Conservation (phyloP, 108 stramenopile species). For the Pseudonitzschia multiseries region DNA sequence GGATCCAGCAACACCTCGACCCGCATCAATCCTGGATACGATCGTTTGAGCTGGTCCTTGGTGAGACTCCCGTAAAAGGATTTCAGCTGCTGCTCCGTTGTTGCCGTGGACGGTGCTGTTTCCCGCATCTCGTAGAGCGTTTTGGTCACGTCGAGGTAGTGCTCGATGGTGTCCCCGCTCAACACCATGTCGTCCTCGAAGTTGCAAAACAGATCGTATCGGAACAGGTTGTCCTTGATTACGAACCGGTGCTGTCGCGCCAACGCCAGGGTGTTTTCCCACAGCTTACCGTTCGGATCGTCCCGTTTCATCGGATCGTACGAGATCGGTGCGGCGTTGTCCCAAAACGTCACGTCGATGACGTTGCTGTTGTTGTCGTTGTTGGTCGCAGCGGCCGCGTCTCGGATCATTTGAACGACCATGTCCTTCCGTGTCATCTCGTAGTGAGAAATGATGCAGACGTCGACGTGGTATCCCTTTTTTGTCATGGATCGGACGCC, state of each 20-base stretch:
- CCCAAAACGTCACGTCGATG: slow-evolving; percentile 70
- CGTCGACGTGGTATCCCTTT: slow-evolving; percentile 67
- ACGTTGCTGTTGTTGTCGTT: no score
- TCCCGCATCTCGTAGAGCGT: slow-evolving; percentile 52
- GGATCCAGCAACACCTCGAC: slow-evolving; percentile 68
- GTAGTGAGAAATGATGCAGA: slow-evolving; percentile 60
- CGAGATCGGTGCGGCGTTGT: slow-evolving; percentile 66
- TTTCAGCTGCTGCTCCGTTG: slow-evolving; percentile 24
- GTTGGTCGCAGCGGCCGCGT: slow-evolving; percentile 54
- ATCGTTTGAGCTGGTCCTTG: slow-evolving; percentile 53
- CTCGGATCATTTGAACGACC: slow-evolving; percentile 24
- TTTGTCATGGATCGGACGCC: slow-evolving; percentile 63
- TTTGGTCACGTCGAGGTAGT: slow-evolving; percentile 62
- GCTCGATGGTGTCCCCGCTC: slow-evolving; percentile 60
- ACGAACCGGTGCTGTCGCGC: slow-evolving; percentile 85
- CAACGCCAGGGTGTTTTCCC: slow-evolving; percentile 45
- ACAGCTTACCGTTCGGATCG: slow-evolving; percentile 12
- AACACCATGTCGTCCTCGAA: slow-evolving; percentile 90
- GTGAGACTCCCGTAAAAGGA: slow-evolving; percentile 47
- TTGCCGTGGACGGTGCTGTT: slow-evolving; percentile 51
- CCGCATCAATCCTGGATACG: slow-evolving; percentile 73
- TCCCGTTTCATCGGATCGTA: slow-evolving; percentile 39
- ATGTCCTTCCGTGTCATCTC: slow-evolving; percentile 48
- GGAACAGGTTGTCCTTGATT: slow-evolving; percentile 66
- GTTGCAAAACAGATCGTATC: slow-evolving; percentile 73